Base-by-base conservation (phyloP, 768 basidiomycete genomes). In the Mycena epipterygia region DNA sequence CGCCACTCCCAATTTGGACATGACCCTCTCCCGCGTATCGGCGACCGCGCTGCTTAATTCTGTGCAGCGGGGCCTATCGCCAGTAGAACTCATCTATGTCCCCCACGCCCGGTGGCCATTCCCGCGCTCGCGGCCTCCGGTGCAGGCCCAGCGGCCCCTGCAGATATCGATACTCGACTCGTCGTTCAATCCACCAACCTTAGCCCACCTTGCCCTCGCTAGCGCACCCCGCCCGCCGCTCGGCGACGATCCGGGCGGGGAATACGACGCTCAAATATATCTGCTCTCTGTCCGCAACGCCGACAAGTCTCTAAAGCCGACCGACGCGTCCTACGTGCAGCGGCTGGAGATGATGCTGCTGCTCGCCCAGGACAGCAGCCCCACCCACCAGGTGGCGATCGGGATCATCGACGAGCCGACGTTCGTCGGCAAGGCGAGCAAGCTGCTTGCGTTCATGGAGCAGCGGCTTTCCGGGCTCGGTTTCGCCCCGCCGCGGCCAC, bases 141-240 rank as follows among this genome's bases (percentile, higher is more conserved):
- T 37, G 8, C 11, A 72, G 64, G 58, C 37, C 33, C 62, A 64
- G 19, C 64, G 57, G n/a, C 77, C 78, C 4, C 77, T 91, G 39
- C 86, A 84, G 60, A 86, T 97, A 53, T 87, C 92, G 5, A 84
- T 97, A n/a, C 86, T 98, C 42, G 97, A 98, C 75, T 92, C 95
- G 1, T 96, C 95, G 1, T 98, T 95, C 83, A 97, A 98, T 76
- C 96, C 96, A 4, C 97, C 97, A 1, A 96, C 95, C 3, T 78
- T 87, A 27, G 95, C 96, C 0, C 96, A 98, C 79, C 85, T 92
- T 60, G 91, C 93, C 3, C 89, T 98, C 53, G 90, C 90, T 30
- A 89, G 87, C 67, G 81, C 86, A 62, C 74, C 78, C 39, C 76
- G 78, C 17, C 83, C 78, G 14, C 46, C 64, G 57, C 17, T 63